Percentiles rank a stretch among this genome's conserved stretches.
These are phyloP conservation scores for Pistacia vera DNA, from an alignment of 345 rosid species.

Conservation along the genomic window DNA sequence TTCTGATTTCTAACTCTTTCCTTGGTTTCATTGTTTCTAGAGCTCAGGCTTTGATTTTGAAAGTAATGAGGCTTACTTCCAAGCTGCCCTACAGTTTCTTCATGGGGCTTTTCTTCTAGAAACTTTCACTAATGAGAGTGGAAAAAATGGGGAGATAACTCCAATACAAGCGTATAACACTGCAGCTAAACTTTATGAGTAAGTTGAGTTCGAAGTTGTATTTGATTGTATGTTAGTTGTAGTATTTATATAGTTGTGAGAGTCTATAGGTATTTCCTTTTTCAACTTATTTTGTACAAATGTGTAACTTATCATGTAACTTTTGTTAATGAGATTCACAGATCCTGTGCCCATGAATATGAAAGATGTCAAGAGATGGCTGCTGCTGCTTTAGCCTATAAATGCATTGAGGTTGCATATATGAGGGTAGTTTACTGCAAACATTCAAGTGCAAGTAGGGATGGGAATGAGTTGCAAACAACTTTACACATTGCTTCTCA, in stretches of 20 bases:
- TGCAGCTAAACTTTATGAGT: constrained; percentile 73
- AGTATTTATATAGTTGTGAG: background rate
- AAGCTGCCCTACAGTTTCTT: constrained; percentile 79
- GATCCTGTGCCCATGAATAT: constrained; percentile 72
- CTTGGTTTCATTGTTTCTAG: constrained; percentile 38
- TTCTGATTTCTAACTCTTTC: constrained; percentile 26
- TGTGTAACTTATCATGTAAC: background rate
- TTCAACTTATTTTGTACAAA: background rate
- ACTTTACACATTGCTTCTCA: constrained; percentile 45
- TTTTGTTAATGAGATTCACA: constrained; percentile 29
- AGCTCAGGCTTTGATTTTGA: constrained; percentile 53
- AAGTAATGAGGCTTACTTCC: constrained; percentile 63
- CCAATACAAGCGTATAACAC: constrained; percentile 51
- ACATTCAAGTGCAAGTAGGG: constrained; percentile 44
- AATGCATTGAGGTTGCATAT: constrained; percentile 82
- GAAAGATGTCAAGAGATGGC: constrained; percentile 63
- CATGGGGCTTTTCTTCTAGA: constrained; percentile 68
- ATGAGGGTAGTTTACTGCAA: constrained; percentile 63
- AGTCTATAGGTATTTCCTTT: background rate
- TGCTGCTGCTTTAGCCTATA: constrained; percentile 82
- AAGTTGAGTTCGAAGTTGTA: constrained; percentile 34
- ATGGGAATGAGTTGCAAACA: constrained; percentile 57
- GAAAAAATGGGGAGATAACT: constrained; percentile 44
- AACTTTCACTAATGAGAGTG: constrained; percentile 43
- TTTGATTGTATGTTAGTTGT: background rate